Base-by-base conservation (phyloP, 73 alveolate genomes). In the Paramecium tetraurelia region DNA sequence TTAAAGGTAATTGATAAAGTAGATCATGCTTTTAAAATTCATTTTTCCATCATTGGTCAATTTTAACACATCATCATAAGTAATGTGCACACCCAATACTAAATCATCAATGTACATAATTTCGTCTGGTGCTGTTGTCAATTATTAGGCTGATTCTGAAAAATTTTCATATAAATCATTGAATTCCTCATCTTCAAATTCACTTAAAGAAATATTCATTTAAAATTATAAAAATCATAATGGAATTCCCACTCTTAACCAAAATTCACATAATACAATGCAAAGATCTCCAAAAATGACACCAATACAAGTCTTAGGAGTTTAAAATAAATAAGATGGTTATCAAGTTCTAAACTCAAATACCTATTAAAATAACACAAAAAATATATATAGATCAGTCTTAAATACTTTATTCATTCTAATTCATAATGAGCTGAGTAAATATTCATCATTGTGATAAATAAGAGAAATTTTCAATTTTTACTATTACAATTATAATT, bases 41-140 rank as follows among this genome's bases (percentile, higher is more conserved):
- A 80, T 41, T 80, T 80, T 44, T 41, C 72, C 72, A 18, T 80
- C 75, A 44, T 63, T 63, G 84, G 24, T 46, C 76, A 80, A 80
- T 80, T 80, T 80, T 7, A 80, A 14, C 18, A 80, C 75, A 22
- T 80, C 90, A 40, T 80, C 90, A 46, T 80, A 80, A 14, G 90
- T 31, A 5, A 80, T 22, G 24, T 31, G 63, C 7, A 41, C 72
- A 4, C 90, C 76, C 24, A 43, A 35, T 5, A 44, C 46, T 44
- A 24, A 41, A 40, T 80, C 75, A 41, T 33, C 75, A 10, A 80
- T 31, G 12, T 20, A 80, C 57, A 80, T 22, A 12, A 80, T 46
- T 44, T 80, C 90, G 21, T 80, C 90, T 20, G 90, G 76, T 7
- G 75, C 53, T 20, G 57, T n/a, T 1, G 48, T 44, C 14, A 44